Base-by-base conservation (phyloP, 768 basidiomycete genomes). In the Tephrocybe sp. region DNA sequence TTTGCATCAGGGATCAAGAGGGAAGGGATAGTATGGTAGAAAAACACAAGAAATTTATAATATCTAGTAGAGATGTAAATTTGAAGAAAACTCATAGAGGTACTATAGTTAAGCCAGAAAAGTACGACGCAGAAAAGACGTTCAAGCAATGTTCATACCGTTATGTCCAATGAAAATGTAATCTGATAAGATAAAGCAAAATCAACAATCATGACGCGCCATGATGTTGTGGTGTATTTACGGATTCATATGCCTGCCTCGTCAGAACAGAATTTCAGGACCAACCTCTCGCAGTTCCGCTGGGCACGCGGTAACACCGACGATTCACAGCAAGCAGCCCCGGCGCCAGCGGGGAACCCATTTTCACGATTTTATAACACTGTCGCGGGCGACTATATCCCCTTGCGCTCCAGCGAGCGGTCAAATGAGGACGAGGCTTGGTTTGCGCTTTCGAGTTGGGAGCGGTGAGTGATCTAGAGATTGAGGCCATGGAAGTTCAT, bases 351-450 rank as follows among this genome's bases (percentile, higher is more conserved):
- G 2, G 54, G 55, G 1, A 89, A 89, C 61, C 84, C 90, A 3
- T 93, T 98, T 65, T 82, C 88, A 11, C 78, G 92, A 24, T 91
- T 95, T 65, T 96, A 95, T 71, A 88, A 83, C 49, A 81, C 88
- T 15, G 76, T 98, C 42, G 89, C 89, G 8, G 86, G 86, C 11
- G 84, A 87, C 55, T 97, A 97, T 61, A 84, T 98, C 40, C 97
- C 96, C 0, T 72, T 98, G 52, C 78, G 92, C 32, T 89, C 87
- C 2, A 81, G 64, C 53, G 92, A 92, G 57, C 78, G 83, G 36
- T 87, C 87, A 25, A 93, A 92, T 66, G 95, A 99, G 65, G 96
- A 98, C 59, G 93, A 98, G 62, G 95, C 96, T 2, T 96, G 88
- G 79, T 92, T 97, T 68, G 87, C 89, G 35, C 70, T 95, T 31